A percentile compares a stretch with the other conserved stretches of the same genome.
Conservation (phyloP, 2,329 filamentous ascomycete genomes). For the Trichoderma oligosporum region DNA sequence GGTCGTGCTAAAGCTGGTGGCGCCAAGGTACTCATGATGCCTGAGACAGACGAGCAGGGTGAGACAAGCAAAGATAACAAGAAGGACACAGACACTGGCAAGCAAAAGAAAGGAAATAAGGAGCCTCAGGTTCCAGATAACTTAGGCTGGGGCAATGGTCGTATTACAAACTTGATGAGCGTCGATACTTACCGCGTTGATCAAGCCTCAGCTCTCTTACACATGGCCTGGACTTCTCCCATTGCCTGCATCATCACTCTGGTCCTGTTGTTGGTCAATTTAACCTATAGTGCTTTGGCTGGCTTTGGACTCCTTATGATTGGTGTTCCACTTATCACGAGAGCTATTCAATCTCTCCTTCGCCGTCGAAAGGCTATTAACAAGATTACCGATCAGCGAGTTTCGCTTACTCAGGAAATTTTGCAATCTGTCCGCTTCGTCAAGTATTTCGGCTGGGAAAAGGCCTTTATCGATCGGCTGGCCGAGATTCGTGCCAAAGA, state of each 20-base stretch:
- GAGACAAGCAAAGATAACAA: conserved; percentile 40
- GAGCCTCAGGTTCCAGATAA: conserved; percentile 48
- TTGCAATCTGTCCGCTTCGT: conserved; percentile 88
- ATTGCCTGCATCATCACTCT: conserved; percentile 75
- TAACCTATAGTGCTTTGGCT: conserved; percentile 84
- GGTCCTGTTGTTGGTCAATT: conserved; percentile 75
- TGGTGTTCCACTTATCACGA: conserved; percentile 71
- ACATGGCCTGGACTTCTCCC: conserved; percentile 85
- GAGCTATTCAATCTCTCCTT: conserved; percentile 74
- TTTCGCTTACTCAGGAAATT: conserved; percentile 89
- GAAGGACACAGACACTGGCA: conserved; percentile 30
- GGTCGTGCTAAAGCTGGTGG: conserved; percentile 84
- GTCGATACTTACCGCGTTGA: conserved; percentile 93
- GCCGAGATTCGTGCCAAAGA: conserved; percentile 70
- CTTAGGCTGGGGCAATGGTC: conserved; percentile 85
- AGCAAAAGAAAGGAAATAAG: conserved; percentile 39
- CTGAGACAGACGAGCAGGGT: conserved; percentile 45
- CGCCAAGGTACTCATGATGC: conserved; percentile 30
- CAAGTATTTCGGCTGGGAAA: conserved; percentile 96
- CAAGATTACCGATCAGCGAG: conserved; percentile 88
- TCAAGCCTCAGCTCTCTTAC: conserved; percentile 82
- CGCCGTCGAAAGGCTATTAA: conserved; percentile 75
- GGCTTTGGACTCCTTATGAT: conserved; percentile 81
- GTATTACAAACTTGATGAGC: conserved; percentile 90
- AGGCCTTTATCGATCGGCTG: conserved; percentile 74